Evolutionary conservation across 768 basidiomycete genomes (phyloP).

Genomic region (Tubosaeta sp.): DNA sequence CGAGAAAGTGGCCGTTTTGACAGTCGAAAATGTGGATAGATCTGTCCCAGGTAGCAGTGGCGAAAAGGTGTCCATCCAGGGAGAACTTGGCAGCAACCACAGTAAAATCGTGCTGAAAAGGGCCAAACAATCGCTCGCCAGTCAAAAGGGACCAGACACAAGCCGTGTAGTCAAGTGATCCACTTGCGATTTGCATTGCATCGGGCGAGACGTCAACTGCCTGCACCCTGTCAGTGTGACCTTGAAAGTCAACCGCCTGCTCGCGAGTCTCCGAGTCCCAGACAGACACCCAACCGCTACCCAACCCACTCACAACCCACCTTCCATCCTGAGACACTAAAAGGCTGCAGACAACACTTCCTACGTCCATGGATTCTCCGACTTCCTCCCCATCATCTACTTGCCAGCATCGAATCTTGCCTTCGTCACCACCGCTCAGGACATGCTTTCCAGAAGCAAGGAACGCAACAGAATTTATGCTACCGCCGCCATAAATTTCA

Average conservation of each 20-base stretch:
- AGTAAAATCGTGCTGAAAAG: background rate
- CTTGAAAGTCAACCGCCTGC: background rate
- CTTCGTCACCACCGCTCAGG: background rate
- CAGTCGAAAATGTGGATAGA: background rate
- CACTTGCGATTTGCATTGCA: background rate
- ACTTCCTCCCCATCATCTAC: background rate
- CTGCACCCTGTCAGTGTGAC: background rate
- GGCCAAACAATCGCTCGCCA: background rate
- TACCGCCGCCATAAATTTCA: background rate
- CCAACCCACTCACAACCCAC: constrained; percentile 7
- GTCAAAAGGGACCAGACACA: background rate
- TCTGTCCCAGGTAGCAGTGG: background rate
- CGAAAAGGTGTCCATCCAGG: background rate
- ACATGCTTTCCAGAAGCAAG: background rate
- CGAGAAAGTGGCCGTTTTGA: background rate
- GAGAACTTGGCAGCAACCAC: background rate
- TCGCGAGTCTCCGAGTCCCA: constrained; percentile 3
- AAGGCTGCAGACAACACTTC: no score
- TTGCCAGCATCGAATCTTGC: constrained; percentile 1
- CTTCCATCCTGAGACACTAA: constrained; percentile 3
- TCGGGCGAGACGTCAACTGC: background rate
- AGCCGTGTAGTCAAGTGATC: background rate
- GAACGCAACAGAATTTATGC: background rate
- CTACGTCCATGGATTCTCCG: no score
- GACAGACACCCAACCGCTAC: background rate